Evolutionary conservation across 768 basidiomycete genomes (phyloP), one percentile per base, ranked within the genome.

Genomic region (Boletellus sp.): DNA sequence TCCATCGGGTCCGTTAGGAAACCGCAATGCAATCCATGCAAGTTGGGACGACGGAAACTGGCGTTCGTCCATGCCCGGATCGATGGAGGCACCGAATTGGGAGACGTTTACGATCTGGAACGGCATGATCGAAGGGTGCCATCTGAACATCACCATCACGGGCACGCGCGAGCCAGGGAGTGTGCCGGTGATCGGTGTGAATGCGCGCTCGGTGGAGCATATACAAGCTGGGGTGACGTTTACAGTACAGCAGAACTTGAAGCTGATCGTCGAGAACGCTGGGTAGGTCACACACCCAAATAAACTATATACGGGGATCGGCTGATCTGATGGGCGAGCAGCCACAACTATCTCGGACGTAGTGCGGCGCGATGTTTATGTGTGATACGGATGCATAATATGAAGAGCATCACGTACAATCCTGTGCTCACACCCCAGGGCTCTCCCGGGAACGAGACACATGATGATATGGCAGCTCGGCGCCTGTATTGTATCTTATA

Each of bases 331-430:
- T 28, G 28, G 7, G 7, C 28, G 28, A 17, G 17, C 13, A 69
- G 69, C 6, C 75, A 75, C 48, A 71, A 75, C 49, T 73, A 53
- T 42, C 63, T 74, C 16, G 74, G 74, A 24, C 65, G 74, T 2
- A 74, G 72, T 46, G 52, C 68, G 36, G 73, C 72, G 10, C 56
- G 65, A 6, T 69, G 69, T 3, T 61, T 70, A 1, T 71, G 76
- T 43, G 49, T 72, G 43, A 55, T 78, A 22, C 77, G 73, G 71
- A 76, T 71, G 0, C 76, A 74, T 34, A 58, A 72, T 33, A 60
- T 76, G 58, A 71, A 74, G 60, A 62, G 70, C 38, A 71, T 73
- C 50, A 65, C 63, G 3, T 72, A 69, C 43, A 50, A 67, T 24
- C 3, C 64, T 5, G 42, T 48, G 4, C 72, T 69, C 50, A 26